These are phyloP conservation scores for Sisymbrium altissimum DNA, from an alignment of 345 rosid species.

Conservation along the genomic window DNA sequence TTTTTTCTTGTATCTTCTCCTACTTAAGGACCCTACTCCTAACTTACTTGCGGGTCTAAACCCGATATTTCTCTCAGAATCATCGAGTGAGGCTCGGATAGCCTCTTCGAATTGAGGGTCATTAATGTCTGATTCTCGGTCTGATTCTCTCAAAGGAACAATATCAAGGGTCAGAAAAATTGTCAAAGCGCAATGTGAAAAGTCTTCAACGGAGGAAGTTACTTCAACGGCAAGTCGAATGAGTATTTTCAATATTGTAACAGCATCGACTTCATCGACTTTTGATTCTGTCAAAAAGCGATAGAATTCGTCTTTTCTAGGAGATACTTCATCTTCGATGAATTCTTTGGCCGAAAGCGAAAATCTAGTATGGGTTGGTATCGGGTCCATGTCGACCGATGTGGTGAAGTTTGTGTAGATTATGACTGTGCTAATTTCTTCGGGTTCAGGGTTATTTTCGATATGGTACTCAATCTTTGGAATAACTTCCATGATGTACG, in stretches of 20 bases:
- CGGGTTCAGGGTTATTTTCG: background rate
- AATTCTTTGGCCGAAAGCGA: background rate
- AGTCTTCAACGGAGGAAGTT: too few species aligned
- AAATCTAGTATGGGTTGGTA: background rate
- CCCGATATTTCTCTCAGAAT: background rate
- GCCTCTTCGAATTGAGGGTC: background rate
- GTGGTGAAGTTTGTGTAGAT: background rate
- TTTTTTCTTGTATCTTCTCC: background rate
- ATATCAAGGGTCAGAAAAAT: too few species aligned
- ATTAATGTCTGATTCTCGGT: background rate
- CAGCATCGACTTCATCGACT: too few species aligned
- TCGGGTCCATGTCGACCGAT: background rate
- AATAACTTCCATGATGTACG: background rate
- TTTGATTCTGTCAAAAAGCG: too few species aligned
- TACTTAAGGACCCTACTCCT: background rate
- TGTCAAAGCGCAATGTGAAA: too few species aligned
- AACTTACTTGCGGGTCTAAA: background rate
- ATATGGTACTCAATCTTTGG: background rate
- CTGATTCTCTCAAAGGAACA: background rate
- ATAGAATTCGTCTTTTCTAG: too few species aligned
- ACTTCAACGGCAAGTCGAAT: too few species aligned
- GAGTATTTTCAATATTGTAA: too few species aligned
- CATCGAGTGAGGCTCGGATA: background rate
- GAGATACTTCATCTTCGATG: too few species aligned
- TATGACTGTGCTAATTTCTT: background rate